Percentiles rank a stretch among this genome's conserved stretches.
These are phyloP conservation scores for Fraxinus velutina DNA, from an alignment of 305 asterid species.

Conservation along the genomic window DNA sequence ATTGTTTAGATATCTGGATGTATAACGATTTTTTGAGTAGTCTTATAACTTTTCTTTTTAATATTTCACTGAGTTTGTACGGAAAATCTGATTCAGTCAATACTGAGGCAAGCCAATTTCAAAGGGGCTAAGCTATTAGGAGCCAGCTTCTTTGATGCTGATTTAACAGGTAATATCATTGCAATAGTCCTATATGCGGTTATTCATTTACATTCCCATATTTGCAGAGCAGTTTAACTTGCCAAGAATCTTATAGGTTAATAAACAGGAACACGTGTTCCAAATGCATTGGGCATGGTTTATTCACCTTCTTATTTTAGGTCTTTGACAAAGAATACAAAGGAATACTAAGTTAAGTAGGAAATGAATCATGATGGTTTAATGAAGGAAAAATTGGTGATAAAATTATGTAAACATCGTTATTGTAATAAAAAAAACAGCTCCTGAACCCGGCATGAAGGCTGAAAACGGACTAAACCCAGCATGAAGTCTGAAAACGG, in stretches of 20 bases:
- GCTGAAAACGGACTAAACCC: background rate
- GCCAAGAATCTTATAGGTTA: background rate
- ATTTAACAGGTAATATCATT: slow-evolving; percentile 62
- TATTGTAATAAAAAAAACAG: background rate
- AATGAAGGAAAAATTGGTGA: background rate
- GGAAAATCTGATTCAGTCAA: slow-evolving; percentile 48
- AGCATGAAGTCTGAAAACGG: too few species aligned
- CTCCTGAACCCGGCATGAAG: background rate
- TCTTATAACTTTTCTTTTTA: background rate
- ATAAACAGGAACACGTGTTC: background rate
- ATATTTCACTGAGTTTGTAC: slow-evolving; percentile 5
- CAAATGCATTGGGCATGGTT: background rate
- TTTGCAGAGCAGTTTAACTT: background rate
- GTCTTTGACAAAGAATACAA: background rate
- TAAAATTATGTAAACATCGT: background rate
- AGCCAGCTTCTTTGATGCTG: slow-evolving; percentile 97
- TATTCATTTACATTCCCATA: background rate
- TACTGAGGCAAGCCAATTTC: slow-evolving; percentile 86
- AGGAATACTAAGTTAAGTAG: background rate
- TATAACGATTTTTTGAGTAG: background rate
- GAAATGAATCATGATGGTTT: background rate
- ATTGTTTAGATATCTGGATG: background rate
- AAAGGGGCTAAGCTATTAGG: slow-evolving; percentile 83
- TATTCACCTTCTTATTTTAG: background rate
- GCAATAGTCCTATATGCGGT: background rate